Evolutionary conservation across 1,284 basidiomycete species (phyloP), one percentile per base, ranked within the genome.

Genomic region (Moesziomyces globuligerus): DNA sequence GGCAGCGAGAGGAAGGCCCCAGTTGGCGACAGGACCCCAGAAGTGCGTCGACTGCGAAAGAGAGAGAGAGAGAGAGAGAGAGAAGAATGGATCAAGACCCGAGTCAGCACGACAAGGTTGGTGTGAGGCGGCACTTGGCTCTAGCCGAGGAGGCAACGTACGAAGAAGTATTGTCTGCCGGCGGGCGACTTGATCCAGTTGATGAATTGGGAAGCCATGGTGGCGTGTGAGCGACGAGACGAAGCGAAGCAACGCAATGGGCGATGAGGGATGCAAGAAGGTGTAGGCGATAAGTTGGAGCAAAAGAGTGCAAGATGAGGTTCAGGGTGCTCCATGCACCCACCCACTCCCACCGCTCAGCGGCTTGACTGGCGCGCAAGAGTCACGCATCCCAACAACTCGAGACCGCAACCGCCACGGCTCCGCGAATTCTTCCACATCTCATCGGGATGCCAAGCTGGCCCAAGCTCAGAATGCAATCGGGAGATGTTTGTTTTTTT

Each of bases 21-120:
- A 81, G 72, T 81, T 81, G 36, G 80, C 78, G 6, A 77, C 75
- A 11, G 78, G 79, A n/a, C 80, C 80, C 79, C 79, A 81, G 58
- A 81, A 81, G 67, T 81, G 80, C 48, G 79, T 80, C 18, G 76
- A 80, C 72, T 66, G 40, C 44, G 3, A 54, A 7, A 15, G 18
- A 28, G 15, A 40, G 36, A 34, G 34, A 8, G 25, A 10, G 29
- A 18, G 29, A 5, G 32, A 32, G 5, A 20, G 20, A 42, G 26
- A 49, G 43, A 40, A 34, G 32, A 18, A 7, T 9, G 40, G 18
- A 24, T 24, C 3, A 28, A 15, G 21, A n/a, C 5, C 6, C 24
- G 23, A 24, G 6, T 13, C 36, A 32, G 23, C 29, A 23, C 11
- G 48, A 23, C 47, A 36, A 29, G 52, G 21, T 18, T 13, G 24